phyloP scores from a whole-genome alignment of 495 filamentous ascomycete genomes.

The Hypoxylon rickii region DNA sequence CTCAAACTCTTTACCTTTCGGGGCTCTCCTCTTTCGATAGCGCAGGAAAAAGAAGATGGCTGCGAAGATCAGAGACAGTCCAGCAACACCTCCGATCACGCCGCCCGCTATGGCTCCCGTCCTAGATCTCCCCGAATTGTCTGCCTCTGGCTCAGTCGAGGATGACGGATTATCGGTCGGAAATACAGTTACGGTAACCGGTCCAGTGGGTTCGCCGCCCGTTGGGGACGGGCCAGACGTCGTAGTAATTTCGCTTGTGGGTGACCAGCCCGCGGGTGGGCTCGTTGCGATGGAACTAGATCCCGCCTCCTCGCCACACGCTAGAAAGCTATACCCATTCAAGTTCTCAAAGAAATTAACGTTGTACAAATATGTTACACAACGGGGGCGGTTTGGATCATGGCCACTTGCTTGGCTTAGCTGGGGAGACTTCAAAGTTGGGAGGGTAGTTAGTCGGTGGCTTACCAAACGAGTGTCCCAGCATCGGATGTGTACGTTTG shows the following conservation, averaged over 20 bases:
- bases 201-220: not conserved
- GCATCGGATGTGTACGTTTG: not conserved
- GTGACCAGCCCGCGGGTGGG: constrained; percentile 7
- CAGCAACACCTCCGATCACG: constrained; percentile 45
- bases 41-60: constrained; percentile 36
- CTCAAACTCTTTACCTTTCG: constrained; percentile 18
- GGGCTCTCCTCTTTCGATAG: constrained; percentile 13
- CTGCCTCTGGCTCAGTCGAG: constrained; percentile 2
- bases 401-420: constrained; percentile 29
- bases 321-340: constrained; percentile 35
- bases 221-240: constrained; percentile 10
- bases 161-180: constrained; percentile 22
- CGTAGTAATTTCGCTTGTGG: constrained; percentile 18
- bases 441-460: not conserved
- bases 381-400: constrained; percentile 23
- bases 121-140: constrained; percentile 6
- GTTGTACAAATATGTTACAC: constrained; percentile 37
- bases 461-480: constrained; percentile 32
- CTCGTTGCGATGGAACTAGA: constrained; percentile 34
- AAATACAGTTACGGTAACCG: constrained; percentile 29
- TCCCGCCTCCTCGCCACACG: constrained; percentile 27
- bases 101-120: constrained; percentile 46
- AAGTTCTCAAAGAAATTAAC: constrained; percentile 35
- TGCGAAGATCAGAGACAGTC: constrained; percentile 37
- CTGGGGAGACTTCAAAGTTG: not conserved